Conservation (phyloP, 2,329 filamentous ascomycete species). For the Trichophyton schoenleinii region DNA sequence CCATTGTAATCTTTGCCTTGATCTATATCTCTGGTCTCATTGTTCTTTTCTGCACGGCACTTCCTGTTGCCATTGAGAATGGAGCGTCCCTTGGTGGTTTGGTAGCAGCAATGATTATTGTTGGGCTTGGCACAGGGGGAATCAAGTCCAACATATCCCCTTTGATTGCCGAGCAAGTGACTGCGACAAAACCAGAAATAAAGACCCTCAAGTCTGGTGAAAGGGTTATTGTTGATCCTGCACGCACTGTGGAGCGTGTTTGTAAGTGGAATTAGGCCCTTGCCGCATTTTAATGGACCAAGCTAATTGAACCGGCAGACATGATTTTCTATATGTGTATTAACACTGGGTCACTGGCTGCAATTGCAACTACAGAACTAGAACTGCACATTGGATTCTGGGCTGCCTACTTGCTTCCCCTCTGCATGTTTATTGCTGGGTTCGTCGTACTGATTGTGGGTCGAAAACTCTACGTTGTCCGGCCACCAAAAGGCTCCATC, state of each 20-base stretch:
- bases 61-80: constrained; percentile 39
- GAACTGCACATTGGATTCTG: constrained; percentile 56
- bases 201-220: constrained; percentile 35
- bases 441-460: constrained; percentile 41
- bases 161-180: constrained; percentile 54
- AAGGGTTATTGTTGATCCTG: constrained; percentile 52
- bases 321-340: constrained; percentile 65
- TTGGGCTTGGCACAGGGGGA: constrained; percentile 52
- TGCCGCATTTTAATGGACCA: neutral
- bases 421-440: constrained; percentile 51
- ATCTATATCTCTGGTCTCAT: constrained; percentile 47
- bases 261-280: constrained; percentile 21
- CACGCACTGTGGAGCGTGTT: constrained; percentile 53
- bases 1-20: constrained; percentile 43
- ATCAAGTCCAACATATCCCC: constrained; percentile 55
- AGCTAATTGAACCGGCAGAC: constrained; percentile 22
- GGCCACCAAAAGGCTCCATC: constrained; percentile 48
- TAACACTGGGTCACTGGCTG: constrained; percentile 57
- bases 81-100: constrained; percentile 43
- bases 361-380: constrained; percentile 54
- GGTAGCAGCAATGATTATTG: constrained; percentile 45
- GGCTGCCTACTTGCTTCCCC: constrained; percentile 49
- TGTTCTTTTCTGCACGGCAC: constrained; percentile 43
- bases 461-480: constrained; percentile 34
- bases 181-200: constrained; percentile 41